These are phyloP conservation scores for Fusarium chaquense DNA, from an alignment of 2,329 filamentous ascomycete genomes.

Conservation along the genomic window DNA sequence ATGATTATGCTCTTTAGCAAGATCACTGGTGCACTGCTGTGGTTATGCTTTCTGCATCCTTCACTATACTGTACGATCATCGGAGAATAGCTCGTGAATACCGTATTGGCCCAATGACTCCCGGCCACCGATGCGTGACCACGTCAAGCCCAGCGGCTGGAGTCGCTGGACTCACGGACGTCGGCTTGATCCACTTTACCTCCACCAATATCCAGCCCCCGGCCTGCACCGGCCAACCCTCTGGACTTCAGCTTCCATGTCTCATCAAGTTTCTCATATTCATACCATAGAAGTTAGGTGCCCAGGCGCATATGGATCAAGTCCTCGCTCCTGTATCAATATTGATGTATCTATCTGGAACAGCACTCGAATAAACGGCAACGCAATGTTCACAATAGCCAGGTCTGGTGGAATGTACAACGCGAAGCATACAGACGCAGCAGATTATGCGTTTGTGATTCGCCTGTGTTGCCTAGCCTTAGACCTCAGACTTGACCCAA, in stretches of 20 bases:
- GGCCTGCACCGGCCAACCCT: slow-evolving; percentile 31
- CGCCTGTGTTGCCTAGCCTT: background rate
- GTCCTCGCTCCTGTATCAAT: background rate
- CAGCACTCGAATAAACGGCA: background rate
- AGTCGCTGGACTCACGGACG: slow-evolving; percentile 41
- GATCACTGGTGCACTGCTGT: background rate
- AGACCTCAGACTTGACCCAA: slow-evolving; percentile 11
- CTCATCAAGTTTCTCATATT: slow-evolving; percentile 26
- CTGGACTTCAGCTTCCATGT: slow-evolving; percentile 26
- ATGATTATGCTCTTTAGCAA: slow-evolving; percentile 12
- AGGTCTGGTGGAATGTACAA: slow-evolving; percentile 15
- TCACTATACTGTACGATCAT: slow-evolving; percentile 30
- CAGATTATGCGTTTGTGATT: background rate
- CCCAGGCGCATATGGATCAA: background rate
- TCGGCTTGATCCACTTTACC: slow-evolving; percentile 42
- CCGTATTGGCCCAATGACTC: slow-evolving; percentile 38
- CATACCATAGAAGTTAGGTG: background rate
- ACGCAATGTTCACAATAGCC: background rate
- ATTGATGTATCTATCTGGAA: background rate
- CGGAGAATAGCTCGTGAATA: slow-evolving; percentile 38
- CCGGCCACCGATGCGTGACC: slow-evolving; percentile 44
- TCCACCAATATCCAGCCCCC: slow-evolving; percentile 39
- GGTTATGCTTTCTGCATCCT: background rate
- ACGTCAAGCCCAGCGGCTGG: slow-evolving; percentile 46
- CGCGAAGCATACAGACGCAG: background rate